These are phyloP conservation scores for Macadamia tetraphylla DNA, from an alignment of 164 flowering plant species.

Conservation along the genomic window DNA sequence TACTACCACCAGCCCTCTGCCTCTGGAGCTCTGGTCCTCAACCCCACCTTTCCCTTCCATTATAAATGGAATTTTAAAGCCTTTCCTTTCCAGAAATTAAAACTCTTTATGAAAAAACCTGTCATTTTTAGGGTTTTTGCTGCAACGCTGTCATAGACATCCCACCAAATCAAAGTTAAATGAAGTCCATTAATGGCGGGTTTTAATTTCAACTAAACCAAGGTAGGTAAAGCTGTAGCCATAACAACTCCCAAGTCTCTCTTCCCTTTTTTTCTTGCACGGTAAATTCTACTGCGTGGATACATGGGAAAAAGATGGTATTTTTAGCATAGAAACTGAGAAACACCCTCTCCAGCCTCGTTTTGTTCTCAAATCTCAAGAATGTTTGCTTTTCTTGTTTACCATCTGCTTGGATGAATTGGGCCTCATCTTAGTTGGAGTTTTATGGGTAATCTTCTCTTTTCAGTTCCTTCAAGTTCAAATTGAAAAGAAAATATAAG, in stretches of 20 bases:
- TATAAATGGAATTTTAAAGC: slow-evolving; percentile 4
- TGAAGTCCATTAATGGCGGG: slow-evolving; percentile 15
- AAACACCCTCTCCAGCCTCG: not conserved
- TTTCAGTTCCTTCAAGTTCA: not conserved
- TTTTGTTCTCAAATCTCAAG: not conserved
- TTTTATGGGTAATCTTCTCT: not conserved
- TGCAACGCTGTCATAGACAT: slow-evolving; percentile 12
- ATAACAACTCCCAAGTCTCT: slow-evolving; percentile 7
- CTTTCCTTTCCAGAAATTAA: not conserved
- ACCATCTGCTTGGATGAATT: not conserved
- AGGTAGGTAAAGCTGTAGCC: slow-evolving; percentile 18
- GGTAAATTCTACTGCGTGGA: not conserved
- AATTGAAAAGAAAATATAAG: not conserved
- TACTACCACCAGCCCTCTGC: not conserved
- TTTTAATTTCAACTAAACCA: slow-evolving; percentile 2
- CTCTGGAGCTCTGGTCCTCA: no score
- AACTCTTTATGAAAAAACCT: not conserved
- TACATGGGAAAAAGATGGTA: slow-evolving; percentile 2
- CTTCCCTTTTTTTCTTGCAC: not conserved
- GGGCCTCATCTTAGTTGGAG: not conserved
- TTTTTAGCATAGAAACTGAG: not conserved
- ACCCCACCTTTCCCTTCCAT: slow-evolving; percentile 10
- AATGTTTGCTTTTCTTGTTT: not conserved
- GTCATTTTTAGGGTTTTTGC: slow-evolving; percentile 7
- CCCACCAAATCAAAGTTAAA: not conserved